Evolutionary conservation across 2,329 filamentous ascomycete species (phyloP), one percentile per base, ranked within the genome.

Genomic region (Mariannaea elegans): DNA sequence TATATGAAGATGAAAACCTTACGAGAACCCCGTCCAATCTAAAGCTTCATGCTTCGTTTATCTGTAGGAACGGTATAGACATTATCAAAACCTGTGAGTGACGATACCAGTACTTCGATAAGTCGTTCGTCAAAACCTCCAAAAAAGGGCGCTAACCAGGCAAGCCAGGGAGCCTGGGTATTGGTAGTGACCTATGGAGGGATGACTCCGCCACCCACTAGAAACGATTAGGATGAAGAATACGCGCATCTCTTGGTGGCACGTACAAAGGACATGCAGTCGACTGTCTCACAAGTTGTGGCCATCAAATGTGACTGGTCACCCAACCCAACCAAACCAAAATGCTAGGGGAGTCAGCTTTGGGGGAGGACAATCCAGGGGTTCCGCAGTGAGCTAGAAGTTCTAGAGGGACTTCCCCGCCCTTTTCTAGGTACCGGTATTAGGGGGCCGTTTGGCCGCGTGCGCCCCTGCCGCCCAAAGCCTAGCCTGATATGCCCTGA

Each of bases 131-230:
- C 18, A 23, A n/a, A 34, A 13, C 13, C 13, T 14, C 34, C n/a
- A 38, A 52, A 27, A 38, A 16, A 53, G 29, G 29, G 56, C 56
- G 29, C 56, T 44, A 54, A 59, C 31, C 31, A 48, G 29, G 34
- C 21, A 24, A 16, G 7, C 36, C 32, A 29, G 55, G n/a, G n/a
- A n/a, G n/a, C n/a, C n/a, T n/a, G n/a, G n/a, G n/a, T n/a, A n/a
- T n/a, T n/a, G n/a, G 34, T 13, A 58, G 41, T 34, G 32, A 27
- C 27, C 41, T 34, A 47, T 27, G 34, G 52, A 41, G 55, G n/a
- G 47, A n/a, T n/a, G 46, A n/a, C 19, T 21, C n/a, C 27, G 12
- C 45, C 50, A 32, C 38, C 54, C 39, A 39, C 27, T 31, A 7
- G 27, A 31, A 51, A 16, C 38, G 29, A n/a, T n/a, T n/a, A n/a